These are phyloP conservation scores for Globisporangium irregulare DNA, from an alignment of 352 stramenopile species.

Conservation along the genomic window DNA sequence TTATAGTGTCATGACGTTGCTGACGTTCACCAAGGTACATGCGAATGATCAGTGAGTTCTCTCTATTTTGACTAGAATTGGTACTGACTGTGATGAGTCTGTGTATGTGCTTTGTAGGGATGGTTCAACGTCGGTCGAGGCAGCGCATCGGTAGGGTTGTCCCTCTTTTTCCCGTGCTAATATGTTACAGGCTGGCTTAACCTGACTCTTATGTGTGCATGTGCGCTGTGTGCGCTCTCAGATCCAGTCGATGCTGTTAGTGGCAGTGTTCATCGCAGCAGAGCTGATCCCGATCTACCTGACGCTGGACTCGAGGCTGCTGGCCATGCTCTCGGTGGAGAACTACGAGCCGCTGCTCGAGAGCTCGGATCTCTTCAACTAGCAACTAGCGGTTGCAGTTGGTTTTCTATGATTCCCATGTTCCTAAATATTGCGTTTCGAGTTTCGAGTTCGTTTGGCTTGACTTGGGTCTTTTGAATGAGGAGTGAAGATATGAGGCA, in stretches of 20 bases:
- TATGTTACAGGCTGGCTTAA: neutral
- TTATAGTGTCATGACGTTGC: constrained; percentile 85
- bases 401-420: neutral
- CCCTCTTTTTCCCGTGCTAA: neutral
- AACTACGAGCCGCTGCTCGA: constrained; percentile 75
- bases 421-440: neutral
- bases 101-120: constrained; percentile 32
- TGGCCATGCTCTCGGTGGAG: constrained; percentile 80
- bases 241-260: constrained; percentile 80
- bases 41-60: neutral
- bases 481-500: neutral
- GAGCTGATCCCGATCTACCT: constrained; percentile 81
- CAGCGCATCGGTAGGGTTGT: constrained; percentile 51
- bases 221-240: constrained; percentile 15
- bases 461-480: neutral
- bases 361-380: constrained; percentile 55
- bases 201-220: neutral
- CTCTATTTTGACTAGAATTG: neutral
- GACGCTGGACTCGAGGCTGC: constrained; percentile 65
- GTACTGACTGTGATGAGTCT: neutral
- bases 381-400: neutral
- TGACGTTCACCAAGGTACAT: constrained; percentile 82
- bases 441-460: neutral
- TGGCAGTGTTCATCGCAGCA: constrained; percentile 73
- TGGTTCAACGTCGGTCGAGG: constrained; percentile 82